phyloP scores from a whole-genome alignment of 106 monocot species.

The Amphibolis antarctica region DNA sequence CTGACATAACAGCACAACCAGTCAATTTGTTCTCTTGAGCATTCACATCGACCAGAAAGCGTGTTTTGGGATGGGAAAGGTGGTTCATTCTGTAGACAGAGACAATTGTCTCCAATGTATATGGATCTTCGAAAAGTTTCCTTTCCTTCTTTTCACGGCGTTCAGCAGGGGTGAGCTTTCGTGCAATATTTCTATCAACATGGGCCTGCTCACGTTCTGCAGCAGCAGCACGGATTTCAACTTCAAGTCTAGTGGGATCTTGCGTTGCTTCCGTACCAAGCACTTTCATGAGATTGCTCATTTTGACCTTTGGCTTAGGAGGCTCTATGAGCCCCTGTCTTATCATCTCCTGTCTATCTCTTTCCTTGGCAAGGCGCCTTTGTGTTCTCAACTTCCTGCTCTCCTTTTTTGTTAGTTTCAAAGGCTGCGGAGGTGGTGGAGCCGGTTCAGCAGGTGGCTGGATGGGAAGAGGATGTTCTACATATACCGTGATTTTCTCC shows the following conservation, averaged over 20 bases:
- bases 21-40: constrained; percentile 76
- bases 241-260: constrained; percentile 81
- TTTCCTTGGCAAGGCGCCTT: constrained; percentile 89
- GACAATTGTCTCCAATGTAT: constrained; percentile 55
- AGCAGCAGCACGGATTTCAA: constrained; percentile 81
- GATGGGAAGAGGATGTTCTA: constrained; percentile 82
- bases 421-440: constrained; percentile 83
- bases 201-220: constrained; percentile 93
- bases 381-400: constrained; percentile 89
- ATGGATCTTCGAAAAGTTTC: constrained; percentile 78
- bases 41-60: constrained; percentile 86
- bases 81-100: constrained; percentile 70
- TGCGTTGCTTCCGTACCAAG: constrained; percentile 86
- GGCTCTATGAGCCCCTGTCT: constrained; percentile 87
- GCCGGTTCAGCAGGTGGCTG: constrained; percentile 88
- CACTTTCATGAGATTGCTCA: constrained; percentile 98
- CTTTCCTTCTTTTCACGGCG: constrained; percentile 91
- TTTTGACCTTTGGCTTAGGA: constrained; percentile 90
- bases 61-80: constrained; percentile 64
- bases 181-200: constrained; percentile 75
- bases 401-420: constrained; percentile 86
- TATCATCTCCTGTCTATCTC: constrained; percentile 96
- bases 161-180: constrained; percentile 90
- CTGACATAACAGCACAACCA: constrained; percentile 71
- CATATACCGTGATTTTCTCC: constrained; percentile 76